Conservation (phyloP, 1,284 basidiomycete genomes). For the Chiua sp. region DNA sequence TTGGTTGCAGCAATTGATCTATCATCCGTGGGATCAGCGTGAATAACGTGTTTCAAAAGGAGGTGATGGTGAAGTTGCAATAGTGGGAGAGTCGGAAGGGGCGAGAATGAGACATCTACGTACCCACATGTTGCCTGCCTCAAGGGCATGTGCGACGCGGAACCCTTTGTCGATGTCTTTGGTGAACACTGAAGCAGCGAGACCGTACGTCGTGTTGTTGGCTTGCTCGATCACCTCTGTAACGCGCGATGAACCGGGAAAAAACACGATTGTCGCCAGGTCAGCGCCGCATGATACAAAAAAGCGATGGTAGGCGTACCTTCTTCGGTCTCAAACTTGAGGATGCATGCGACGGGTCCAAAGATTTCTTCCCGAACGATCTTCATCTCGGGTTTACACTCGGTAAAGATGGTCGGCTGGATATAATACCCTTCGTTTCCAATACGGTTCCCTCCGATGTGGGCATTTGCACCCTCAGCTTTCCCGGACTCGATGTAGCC, state of each 20-base stretch:
- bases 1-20: conserved; percentile 75
- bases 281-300: too few relatives aligned
- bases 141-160: conserved; percentile 74
- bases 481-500: conserved; percentile 88
- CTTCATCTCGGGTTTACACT: conserved; percentile 79
- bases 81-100: too few relatives aligned
- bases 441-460: conserved; percentile 77
- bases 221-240: conserved; percentile 67
- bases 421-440: conserved; percentile 81
- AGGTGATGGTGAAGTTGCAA: too few relatives aligned
- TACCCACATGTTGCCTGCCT: conserved; percentile 82
- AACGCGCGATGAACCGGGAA: too few relatives aligned
- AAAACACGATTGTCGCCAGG: too few relatives aligned
- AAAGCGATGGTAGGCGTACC: conserved; percentile 40
- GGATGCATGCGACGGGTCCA: conserved; percentile 80
- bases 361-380: conserved; percentile 94
- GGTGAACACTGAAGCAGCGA: conserved; percentile 87
- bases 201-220: conserved; percentile 88
- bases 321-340: conserved; percentile 73
- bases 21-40: too few relatives aligned
- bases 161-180: conserved; percentile 80
- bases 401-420: conserved; percentile 85
- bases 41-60: too few relatives aligned
- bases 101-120: too few relatives aligned
- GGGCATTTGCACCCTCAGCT: conserved; percentile 82